A percentile compares a stretch with the other conserved stretches of the same genome.
Conservation (phyloP, 2,329 filamentous ascomycete genomes). For the Myriosclerotinia duriaeana region DNA sequence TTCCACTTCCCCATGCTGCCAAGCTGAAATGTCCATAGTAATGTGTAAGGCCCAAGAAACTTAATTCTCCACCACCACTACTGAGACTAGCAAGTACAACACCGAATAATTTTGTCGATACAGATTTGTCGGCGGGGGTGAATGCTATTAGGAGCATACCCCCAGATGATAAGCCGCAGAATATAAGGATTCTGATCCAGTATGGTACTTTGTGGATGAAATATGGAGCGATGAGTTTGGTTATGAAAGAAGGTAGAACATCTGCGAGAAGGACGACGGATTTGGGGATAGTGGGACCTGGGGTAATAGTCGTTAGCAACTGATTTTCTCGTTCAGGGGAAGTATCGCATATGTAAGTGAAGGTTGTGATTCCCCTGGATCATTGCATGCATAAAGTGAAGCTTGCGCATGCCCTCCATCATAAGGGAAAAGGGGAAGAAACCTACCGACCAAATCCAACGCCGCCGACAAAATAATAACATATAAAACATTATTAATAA, state of each 20-base stretch:
- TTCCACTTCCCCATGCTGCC: conserved; percentile 89
- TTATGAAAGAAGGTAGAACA: conserved; percentile 83
- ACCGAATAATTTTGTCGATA: conserved; percentile 75
- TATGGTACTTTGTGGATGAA: conserved; percentile 90
- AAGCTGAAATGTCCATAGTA: conserved; percentile 87
- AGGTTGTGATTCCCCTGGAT: no score
- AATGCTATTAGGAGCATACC: conserved; percentile 90
- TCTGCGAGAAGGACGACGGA: conserved; percentile 90
- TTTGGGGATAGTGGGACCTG: conserved; percentile 74
- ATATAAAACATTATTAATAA: conserved; percentile 97
- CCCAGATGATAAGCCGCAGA: conserved; percentile 71
- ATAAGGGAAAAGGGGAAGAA: neutral
- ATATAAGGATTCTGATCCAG: conserved; percentile 67
- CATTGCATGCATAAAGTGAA: no score
- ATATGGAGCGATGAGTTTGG: conserved; percentile 87
- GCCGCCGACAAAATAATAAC: conserved; percentile 95
- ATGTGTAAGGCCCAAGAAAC: conserved; percentile 87
- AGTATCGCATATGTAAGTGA: no score
- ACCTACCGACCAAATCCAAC: conserved; percentile 76
- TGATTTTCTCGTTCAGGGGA: neutral
- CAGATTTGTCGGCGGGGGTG: conserved; percentile 65
- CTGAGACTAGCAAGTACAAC: conserved; percentile 83
- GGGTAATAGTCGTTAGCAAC: neutral
- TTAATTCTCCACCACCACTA: conserved; percentile 84
- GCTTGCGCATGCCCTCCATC: neutral